Percentiles rank a stretch among this genome's conserved stretches.
Evolutionary conservation across 73 alveolate species (phyloP).

Genomic region (Blepharisma stoltei): DNA sequence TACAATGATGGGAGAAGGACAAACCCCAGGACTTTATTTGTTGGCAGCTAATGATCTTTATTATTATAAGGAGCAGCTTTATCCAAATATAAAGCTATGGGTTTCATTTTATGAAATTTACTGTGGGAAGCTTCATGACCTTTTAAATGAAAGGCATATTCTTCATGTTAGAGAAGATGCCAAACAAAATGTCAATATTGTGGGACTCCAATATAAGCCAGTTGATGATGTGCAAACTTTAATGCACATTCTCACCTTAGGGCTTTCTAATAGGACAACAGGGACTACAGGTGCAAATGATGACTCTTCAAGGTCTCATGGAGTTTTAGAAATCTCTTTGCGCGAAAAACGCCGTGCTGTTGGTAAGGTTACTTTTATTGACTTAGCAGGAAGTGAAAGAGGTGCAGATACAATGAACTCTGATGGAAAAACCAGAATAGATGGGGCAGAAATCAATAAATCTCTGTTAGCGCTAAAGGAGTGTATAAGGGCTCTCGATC

Average conservation of each 20-base stretch:
- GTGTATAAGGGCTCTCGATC: slow-evolving; percentile 99
- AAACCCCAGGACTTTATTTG: slow-evolving; percentile 95
- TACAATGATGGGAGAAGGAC: slow-evolving; percentile 73
- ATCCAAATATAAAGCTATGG: slow-evolving; percentile 68
- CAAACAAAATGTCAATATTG: slow-evolving; percentile 95
- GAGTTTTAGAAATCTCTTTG: slow-evolving; percentile 42
- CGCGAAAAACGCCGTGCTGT: slow-evolving; percentile 44
- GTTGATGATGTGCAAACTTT: slow-evolving; percentile 63
- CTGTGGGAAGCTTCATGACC: slow-evolving; percentile 99
- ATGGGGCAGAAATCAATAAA: slow-evolving; percentile 99
- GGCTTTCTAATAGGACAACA: slow-evolving; percentile 68
- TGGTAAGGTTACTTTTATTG: slow-evolving; percentile 96
- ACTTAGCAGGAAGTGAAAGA: slow-evolving; percentile 99
- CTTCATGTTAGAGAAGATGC: slow-evolving; percentile 98
- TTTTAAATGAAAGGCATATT: slow-evolving; percentile 87
- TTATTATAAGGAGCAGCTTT: slow-evolving; percentile 46
- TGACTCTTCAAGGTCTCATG: slow-evolving; percentile 66
- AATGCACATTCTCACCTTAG: slow-evolving; percentile 75
- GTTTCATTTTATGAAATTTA: slow-evolving; percentile 98
- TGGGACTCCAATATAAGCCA: slow-evolving; percentile 83
- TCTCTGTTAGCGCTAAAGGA: slow-evolving; percentile 99
- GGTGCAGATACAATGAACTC: slow-evolving; percentile 75
- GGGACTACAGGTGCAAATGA: slow-evolving; percentile 62
- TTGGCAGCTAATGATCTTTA: slow-evolving; percentile 96
- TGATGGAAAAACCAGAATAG: slow-evolving; percentile 95